phyloP scores from a whole-genome alignment of 2,329 filamentous ascomycete genomes.

The Colletotrichum cordylinicola region DNA sequence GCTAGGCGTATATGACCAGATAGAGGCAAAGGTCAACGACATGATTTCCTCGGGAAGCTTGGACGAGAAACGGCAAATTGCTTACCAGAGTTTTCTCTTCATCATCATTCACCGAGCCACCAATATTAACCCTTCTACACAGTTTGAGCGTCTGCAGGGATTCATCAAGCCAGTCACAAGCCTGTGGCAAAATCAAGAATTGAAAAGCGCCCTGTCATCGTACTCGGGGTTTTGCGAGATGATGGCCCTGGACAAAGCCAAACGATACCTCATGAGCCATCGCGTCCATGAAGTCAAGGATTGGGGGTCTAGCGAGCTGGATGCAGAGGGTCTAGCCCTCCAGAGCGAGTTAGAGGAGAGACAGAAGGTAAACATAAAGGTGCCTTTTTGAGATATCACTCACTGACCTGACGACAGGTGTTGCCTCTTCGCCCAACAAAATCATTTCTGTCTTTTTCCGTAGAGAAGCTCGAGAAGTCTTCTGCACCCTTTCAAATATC shows the following conservation, averaged over 20 bases:
- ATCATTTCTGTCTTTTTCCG: conserved; percentile 88
- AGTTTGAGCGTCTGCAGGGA: conserved; percentile 73
- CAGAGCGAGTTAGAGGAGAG: conserved; percentile 81
- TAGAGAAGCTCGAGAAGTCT: conserved; percentile 82
- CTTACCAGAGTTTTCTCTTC: conserved; percentile 89
- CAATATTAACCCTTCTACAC: conserved; percentile 72
- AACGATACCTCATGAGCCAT: conserved; percentile 76
- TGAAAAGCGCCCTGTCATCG: conserved; percentile 73
- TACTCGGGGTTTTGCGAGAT: conserved; percentile 82
- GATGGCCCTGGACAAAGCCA: conserved; percentile 80
- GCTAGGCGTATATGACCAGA: conserved; percentile 83
- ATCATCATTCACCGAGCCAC: conserved; percentile 90
- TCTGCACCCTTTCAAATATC: conserved; percentile 78
- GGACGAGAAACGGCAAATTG: conserved; percentile 84
- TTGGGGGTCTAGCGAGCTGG: conserved; percentile 81
- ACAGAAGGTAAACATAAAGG: conserved; percentile 59
- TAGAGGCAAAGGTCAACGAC: conserved; percentile 83
- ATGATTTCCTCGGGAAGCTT: conserved; percentile 74
- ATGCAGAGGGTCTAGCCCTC: conserved; percentile 78
- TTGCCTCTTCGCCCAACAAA: conserved; percentile 88
- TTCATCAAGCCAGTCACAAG: conserved; percentile 85
- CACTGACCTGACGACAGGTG: conserved; percentile 43
- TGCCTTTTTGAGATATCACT: not conserved
- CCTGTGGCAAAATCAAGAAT: conserved; percentile 76
- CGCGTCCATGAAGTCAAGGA: conserved; percentile 79